phyloP scores from a whole-genome alignment of 371 early-diverging fungal genomes.

The Phascolomyces articulosus region DNA sequence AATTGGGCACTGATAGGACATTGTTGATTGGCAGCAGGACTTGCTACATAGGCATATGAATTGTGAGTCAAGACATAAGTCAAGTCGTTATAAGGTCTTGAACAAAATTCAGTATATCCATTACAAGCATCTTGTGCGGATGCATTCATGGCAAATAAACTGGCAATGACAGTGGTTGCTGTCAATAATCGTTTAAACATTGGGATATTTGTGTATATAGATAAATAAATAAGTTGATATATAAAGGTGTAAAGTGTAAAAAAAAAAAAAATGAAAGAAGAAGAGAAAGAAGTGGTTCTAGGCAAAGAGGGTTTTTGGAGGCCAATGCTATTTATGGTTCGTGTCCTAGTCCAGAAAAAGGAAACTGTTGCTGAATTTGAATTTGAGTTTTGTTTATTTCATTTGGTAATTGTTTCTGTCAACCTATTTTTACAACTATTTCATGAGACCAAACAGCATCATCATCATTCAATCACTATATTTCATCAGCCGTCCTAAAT shows the following conservation, averaged over 20 bases:
- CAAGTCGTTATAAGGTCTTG: slow-evolving; percentile 57
- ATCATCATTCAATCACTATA: too few relatives aligned
- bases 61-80: slow-evolving; percentile 77
- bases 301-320: background rate
- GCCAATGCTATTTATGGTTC: background rate
- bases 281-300: background rate
- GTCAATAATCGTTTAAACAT: background rate
- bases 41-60: slow-evolving; percentile 61
- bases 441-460: too few relatives aligned
- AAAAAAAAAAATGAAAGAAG: background rate
- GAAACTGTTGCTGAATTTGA: too few relatives aligned
- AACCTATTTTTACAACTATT: background rate
- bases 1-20: slow-evolving; percentile 64
- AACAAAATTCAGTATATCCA: slow-evolving; percentile 71
- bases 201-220: background rate
- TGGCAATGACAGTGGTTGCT: background rate
- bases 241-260: background rate
- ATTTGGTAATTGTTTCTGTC: slow-evolving; percentile 1
- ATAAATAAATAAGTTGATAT: too few relatives aligned
- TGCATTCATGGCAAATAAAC: background rate
- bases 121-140: slow-evolving; percentile 55
- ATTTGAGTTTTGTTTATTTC: too few relatives aligned
- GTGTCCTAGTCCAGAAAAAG: background rate
- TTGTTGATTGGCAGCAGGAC: slow-evolving; percentile 72
- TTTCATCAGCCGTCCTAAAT: too few relatives aligned